These are phyloP conservation scores for Fusarium vanettenii DNA, from an alignment of 2,329 filamentous ascomycete species.

Conservation along the genomic window DNA sequence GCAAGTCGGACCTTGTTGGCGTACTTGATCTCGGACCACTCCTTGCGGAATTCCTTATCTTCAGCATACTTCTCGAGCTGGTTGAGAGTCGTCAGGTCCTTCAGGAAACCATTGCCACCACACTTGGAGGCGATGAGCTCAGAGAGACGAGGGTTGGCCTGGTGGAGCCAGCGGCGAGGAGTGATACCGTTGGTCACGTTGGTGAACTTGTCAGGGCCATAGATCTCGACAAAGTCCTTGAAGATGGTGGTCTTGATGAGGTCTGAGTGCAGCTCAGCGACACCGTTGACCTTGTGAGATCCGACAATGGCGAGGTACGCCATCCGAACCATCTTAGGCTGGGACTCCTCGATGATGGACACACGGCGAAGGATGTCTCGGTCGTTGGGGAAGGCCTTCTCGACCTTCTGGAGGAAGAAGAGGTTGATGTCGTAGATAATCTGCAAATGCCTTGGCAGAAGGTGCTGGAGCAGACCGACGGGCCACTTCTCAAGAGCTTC, in stretches of 20 bases:
- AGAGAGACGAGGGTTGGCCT: constrained; percentile 93
- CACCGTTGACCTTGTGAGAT: constrained; percentile 99
- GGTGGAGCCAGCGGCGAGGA: constrained; percentile 94
- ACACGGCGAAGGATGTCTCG: constrained; percentile 86
- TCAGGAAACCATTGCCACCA: constrained; percentile 85
- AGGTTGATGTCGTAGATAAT: constrained; percentile 99
- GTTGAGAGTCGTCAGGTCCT: constrained; percentile 87
- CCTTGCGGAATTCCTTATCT: constrained; percentile 90
- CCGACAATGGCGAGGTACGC: constrained; percentile 94
- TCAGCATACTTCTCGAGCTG: constrained; percentile 86
- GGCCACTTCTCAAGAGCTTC: constrained; percentile 99
- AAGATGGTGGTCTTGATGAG: constrained; percentile 99
- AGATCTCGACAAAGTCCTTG: constrained; percentile 97
- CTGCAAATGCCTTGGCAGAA: constrained; percentile 92
- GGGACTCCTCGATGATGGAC: constrained; percentile 97
- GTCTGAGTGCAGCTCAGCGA: constrained; percentile 97
- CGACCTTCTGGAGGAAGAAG: constrained; percentile 89
- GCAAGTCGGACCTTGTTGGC: constrained; percentile 95
- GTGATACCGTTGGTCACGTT: constrained; percentile 99
- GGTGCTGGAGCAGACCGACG: constrained; percentile 89
- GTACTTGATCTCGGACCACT: constrained; percentile 97
- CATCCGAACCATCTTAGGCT: constrained; percentile 99
- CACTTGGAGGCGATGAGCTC: constrained; percentile 92
- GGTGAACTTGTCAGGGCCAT: constrained; percentile 96
- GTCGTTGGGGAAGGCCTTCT: constrained; percentile 90